Base-by-base conservation (phyloP, 2,329 filamentous ascomycete genomes). In the Chrysoporthe puriensis region DNA sequence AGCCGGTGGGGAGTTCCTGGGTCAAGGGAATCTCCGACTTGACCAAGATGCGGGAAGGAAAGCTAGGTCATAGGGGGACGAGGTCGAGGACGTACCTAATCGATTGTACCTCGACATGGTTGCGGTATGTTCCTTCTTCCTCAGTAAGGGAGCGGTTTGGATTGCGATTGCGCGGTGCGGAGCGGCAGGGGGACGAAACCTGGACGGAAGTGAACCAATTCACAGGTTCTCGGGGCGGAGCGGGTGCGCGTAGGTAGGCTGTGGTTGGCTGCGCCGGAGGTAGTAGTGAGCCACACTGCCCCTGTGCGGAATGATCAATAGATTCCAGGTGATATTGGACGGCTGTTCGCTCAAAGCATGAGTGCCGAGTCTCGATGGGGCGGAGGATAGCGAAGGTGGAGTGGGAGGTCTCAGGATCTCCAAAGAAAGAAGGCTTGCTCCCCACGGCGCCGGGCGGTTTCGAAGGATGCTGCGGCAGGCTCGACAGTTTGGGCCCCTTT, bases 61-160 rank as follows among this genome's bases (percentile, higher is more conserved):
- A 63, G 50, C 36, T 61, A 32, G 63, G 66, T 65, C 43, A 67
- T 63, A 56, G 52, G 50, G 64, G 64, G 63, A 42, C 26, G 43
- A 57, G 56, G 61, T 66, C 64, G 68, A 71, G 70, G 69, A 87
- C 88, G 82, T 85, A 88, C 90, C 88, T 84, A 92, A 79, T 74
- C 89, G 88, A 83, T 92, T 91, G 82, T 93, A 93, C 54, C 63
- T 34, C 56, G 88, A 87, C 89, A 92, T 91, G 80, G 77, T 80
- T 75, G 67, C 62, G 54, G 68, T 32, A 16, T 66, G 48, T 57
- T 64, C 34, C 50, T 50, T 21, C 32, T 68, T 70, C 36, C 69
- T 42, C 48, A 56, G 63, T 66, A 71, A 68, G 69, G 62, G 70
- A 69, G 63, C 34, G 26, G 32, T 36, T 40, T 54, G 21, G 66